Evolutionary conservation across 345 rosid species (phyloP), one percentile per base, ranked within the genome.

Genomic region (Noccaea bulbosa): DNA sequence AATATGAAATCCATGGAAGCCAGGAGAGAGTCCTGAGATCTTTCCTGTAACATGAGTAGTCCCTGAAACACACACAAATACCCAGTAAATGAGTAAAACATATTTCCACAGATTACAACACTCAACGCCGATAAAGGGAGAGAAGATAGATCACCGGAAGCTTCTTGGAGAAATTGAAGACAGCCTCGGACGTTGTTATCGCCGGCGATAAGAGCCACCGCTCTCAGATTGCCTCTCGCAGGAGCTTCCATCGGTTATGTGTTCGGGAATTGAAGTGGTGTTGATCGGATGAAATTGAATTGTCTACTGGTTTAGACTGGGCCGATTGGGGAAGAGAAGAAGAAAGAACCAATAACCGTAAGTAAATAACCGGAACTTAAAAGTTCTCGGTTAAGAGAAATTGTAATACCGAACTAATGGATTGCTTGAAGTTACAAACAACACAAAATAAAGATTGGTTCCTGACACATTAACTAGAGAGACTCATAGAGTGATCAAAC

Each of bases 1-100:
- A 70, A 92, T 85, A 80, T 92, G 96, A 81, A 90, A 90, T 17
- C 95, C 96, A 55, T 90, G 97, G 70, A 78, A 87, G 55, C 97
- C 97, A 58, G 95, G 97, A 8, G 82, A 73, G 16, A 93, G 81
- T 6, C 98, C 97, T 14, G 84, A 44, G 57, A 93, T 88, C 79
- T 69, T 89, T 68, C 96, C 97, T 6, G 81, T 81, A 40, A 91
- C 88, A 69, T 81, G 85, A 27, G 97, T 93, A 24, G 84, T 71
- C 53, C 98, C 98, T 93, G 81, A 30, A 67, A 63, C 48, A 58
- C 51, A 55, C 10, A 46, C 50, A 37, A 30, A 40, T 4, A n/a
- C 4, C 12, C 51, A 37, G 15, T 41, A 5, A 62, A 47, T 41
- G 14, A n/a, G n/a, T 15, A 39, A 62, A 67, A 5, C 34, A 41